Base-by-base conservation (phyloP, 2,329 filamentous ascomycete genomes). In the Endothia cerciana region DNA sequence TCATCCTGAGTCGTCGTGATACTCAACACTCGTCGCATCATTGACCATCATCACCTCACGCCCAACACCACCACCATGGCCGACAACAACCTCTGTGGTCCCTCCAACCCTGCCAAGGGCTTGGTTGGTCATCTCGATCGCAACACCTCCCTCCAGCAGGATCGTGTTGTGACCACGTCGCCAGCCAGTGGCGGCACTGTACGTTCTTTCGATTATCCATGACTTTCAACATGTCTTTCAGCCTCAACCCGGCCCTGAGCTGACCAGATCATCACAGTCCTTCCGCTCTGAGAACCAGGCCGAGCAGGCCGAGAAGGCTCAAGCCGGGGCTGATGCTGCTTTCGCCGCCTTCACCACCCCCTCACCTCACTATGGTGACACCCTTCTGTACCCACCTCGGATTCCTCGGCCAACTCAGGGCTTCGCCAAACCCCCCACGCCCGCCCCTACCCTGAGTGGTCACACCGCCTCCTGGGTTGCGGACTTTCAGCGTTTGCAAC, bases 101-200 rank as follows among this genome's bases (percentile, higher is more conserved):
- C 91, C 22, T 91, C 91, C 15, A 93, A 91, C 77, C 85, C 90
- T 69, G 85, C 92, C 62, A 91, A 92, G 77, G 89, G 85, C 73
- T 87, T 93, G 74, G 85, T 90, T 72, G 88, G 90, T 72, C 90
- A 93, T 76, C 80, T 86, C 13, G 83, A 89, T 59, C 83, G 86
- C 69, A 90, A 93, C 74, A 83, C 89, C 63, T 88, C 88, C 11
- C 81, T 91, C 59, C 90, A 93, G 74, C 91, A 92, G 76, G 91
- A 93, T 77, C 88, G 89, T 61, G 73, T 91, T 57, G 69, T 69
- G 40, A 68, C 66, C 61, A 63, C 70, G 19, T 69, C 70, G 1
- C 43, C 63, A 28, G 66, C 68, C 49, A 70, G 69, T 8, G 11
- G 15, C 40, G 22, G 25, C 17, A 13, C 22, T n/a, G 40, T 40